Conservation (phyloP, 352 stramenopile species). For the Pseudoperonospora humuli region DNA sequence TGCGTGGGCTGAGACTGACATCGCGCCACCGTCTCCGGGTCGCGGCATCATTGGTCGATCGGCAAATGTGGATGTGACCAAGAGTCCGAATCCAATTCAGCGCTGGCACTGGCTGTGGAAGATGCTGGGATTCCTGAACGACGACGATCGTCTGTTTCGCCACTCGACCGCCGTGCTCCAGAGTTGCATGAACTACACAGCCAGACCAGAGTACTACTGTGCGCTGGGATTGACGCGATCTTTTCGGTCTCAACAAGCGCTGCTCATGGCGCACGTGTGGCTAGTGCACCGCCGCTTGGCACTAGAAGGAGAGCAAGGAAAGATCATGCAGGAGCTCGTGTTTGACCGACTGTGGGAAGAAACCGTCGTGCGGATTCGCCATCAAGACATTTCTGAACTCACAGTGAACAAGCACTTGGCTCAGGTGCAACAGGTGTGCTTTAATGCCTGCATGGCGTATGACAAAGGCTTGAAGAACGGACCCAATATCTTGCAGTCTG, state of each 20-base stretch:
- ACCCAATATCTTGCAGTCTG: constrained; percentile 40
- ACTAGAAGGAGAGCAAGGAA: constrained; percentile 62
- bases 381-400: constrained; percentile 89
- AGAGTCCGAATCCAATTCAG: constrained; percentile 48
- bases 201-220: constrained; percentile 61
- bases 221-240: constrained; percentile 59
- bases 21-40: constrained; percentile 69
- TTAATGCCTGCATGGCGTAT: constrained; percentile 91
- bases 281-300: constrained; percentile 92
- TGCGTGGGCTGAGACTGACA: constrained; percentile 66
- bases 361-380: constrained; percentile 89
- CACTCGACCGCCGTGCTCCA: constrained; percentile 71
- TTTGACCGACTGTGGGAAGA: constrained; percentile 97
- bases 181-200: constrained; percentile 80
- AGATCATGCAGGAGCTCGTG: constrained; percentile 90
- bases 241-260: constrained; percentile 89
- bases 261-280: constrained; percentile 95
- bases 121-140: constrained; percentile 81
- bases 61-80: constrained; percentile 77
- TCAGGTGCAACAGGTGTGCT: constrained; percentile 93
- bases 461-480: constrained; percentile 82
- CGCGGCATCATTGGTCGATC: constrained; percentile 61
- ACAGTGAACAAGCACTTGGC: constrained; percentile 95
- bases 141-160: constrained; percentile 71
- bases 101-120: constrained; percentile 79